Percentiles rank a stretch among this genome's conserved stretches.
Conservation (phyloP, 2,329 filamentous ascomycete species). For the Cladorrhinum sp. region DNA sequence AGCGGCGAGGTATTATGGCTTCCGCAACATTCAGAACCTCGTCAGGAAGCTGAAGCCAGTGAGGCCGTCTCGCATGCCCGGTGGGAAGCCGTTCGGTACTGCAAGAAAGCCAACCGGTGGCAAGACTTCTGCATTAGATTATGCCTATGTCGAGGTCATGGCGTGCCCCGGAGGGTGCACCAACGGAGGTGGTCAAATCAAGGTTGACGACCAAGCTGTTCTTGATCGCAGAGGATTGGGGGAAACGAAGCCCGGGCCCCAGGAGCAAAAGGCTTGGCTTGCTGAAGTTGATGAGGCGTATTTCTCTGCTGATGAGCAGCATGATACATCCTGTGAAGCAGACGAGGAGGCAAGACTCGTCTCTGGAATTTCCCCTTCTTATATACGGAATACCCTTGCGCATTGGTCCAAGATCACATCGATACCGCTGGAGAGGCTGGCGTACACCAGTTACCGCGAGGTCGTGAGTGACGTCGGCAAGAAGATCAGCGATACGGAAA, state of each 20-base stretch:
- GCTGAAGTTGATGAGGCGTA: constrained; percentile 84
- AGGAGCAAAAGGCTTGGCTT: constrained; percentile 85
- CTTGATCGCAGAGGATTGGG: constrained; percentile 46
- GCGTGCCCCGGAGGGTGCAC: constrained; percentile 98
- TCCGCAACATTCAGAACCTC: constrained; percentile 96
- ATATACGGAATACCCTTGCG: constrained; percentile 65
- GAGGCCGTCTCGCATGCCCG: constrained; percentile 73
- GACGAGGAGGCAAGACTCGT: constrained; percentile 40
- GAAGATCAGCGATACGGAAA: constrained; percentile 67
- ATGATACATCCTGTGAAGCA: constrained; percentile 27
- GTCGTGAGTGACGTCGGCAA: constrained; percentile 96
- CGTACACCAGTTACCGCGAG: constrained; percentile 83
- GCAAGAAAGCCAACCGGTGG: constrained; percentile 52
- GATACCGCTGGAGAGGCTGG: constrained; percentile 68
- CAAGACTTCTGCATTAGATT: constrained; percentile 58
- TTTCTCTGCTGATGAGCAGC: constrained; percentile 68
- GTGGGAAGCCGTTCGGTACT: constrained; percentile 60
- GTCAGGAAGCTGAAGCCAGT: constrained; percentile 87
- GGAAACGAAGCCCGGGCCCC: constrained; percentile 58
- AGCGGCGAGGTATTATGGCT: constrained; percentile 91
- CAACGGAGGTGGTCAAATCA: constrained; percentile 94
- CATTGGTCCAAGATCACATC: constrained; percentile 75
- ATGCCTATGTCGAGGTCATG: constrained; percentile 98
- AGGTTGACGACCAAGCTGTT: constrained; percentile 73
- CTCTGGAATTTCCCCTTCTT: constrained; percentile 62